Base-by-base conservation (phyloP, 345 rosid species). In the Bruguiera parviflora region DNA sequence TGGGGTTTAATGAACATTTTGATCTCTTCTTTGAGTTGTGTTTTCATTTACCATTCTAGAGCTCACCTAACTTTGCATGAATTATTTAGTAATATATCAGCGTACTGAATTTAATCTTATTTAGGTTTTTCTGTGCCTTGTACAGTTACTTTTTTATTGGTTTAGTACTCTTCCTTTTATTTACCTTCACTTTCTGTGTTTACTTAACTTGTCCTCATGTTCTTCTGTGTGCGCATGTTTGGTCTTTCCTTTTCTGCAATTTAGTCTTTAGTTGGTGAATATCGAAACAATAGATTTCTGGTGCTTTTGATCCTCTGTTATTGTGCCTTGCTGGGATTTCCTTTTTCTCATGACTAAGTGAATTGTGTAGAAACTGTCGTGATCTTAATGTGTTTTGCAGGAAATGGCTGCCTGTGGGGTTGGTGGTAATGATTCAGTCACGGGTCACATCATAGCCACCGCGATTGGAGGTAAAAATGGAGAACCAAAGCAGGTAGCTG, bases 381-480 rank as follows among this genome's bases (percentile, higher is more conserved):
- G 59, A 56, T 56, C 59, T 56, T 22, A 59, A 57, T 63, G 1
- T 66, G 7, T 51, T 56, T 80, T 73, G 56, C 80, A 91, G 97
- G 95, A 87, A 77, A 84, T 89, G 87, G 59, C 87, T 16, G 88
- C 88, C 15, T 77, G 87, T 62, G 93, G 81, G 46, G 88, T 83
- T 63, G 84, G 84, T 33, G 86, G 80, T n/a, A 90, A 84, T 65
- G 95, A 87, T 71, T 87, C 87, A 8, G 95, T 91, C 52, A 91
- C 97, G 4, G 97, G 95, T 37, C 95, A 91, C 66, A 89, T 91
- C 6, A 91, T 91, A 68, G 86, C 95, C 53, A 91, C 97, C 32
- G 89, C 95, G 3, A 89, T 91, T 31, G 97, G 97, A 43, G 97
- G 97, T 13, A 89, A 89, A 83, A 89, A 89, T 73, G 97, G 97